Conservation (phyloP, 129 eudicot genomes). For the Lonicera japonica region DNA sequence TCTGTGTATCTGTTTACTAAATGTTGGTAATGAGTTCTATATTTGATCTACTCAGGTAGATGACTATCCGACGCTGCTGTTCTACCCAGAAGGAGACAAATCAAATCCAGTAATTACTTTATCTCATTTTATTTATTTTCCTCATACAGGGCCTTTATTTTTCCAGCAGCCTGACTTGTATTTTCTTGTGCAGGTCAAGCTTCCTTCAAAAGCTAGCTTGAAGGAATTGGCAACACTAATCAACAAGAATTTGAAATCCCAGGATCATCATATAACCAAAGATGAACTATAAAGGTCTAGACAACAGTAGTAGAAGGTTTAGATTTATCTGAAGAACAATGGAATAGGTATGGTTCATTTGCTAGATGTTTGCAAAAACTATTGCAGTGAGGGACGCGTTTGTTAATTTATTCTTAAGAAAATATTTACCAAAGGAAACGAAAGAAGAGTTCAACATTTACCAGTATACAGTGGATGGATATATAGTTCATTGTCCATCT, state of each 20-base stretch:
- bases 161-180: not conserved
- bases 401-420: too few species aligned
- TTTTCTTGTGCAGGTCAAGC: conserved; percentile 41
- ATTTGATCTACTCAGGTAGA: conserved; percentile 40
- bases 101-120: conserved; percentile 51
- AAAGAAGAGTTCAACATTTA: too few species aligned
- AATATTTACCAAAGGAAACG: too few species aligned
- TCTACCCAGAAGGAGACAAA: conserved; percentile 68
- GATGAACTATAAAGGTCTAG: conserved; percentile 83
- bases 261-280: conserved; percentile 28
- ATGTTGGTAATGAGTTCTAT: not conserved
- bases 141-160: too few species aligned
- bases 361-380: not conserved
- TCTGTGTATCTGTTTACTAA: not conserved
- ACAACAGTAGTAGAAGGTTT: not conserved
- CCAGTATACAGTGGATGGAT: too few species aligned
- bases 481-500: too few species aligned
- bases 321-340: not conserved
- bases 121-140: not conserved
- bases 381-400: not conserved
- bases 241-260: conserved; percentile 59
- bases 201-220: conserved; percentile 64
- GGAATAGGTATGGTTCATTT: not conserved
- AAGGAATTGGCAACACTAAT: conserved; percentile 81
- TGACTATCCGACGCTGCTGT: conserved; percentile 72